Percentiles rank a stretch among this genome's conserved stretches.
phyloP scores from a whole-genome alignment of 225 moss, liverwort and hornwort species.

The Rhytidiadelphus loreus region DNA sequence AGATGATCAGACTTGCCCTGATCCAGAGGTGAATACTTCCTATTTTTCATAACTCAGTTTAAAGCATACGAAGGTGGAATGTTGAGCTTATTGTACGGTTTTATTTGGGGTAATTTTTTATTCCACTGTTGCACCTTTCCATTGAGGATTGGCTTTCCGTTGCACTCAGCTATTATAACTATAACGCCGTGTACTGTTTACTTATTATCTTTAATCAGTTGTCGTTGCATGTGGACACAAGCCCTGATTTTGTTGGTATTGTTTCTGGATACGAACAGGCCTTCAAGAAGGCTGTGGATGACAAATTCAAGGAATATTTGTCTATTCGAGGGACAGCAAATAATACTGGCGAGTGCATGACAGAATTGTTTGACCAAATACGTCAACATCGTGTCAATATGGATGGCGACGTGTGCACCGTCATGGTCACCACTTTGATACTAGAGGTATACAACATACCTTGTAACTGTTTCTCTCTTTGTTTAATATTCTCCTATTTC shows the following conservation, averaged over 20 bases:
- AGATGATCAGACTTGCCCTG: constrained; percentile 78
- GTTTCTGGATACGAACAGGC: constrained; percentile 22
- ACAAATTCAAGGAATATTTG: constrained; percentile 79
- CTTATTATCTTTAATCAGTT: background rate
- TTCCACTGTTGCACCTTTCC: background rate
- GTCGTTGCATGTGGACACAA: background rate
- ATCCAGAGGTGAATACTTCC: constrained; percentile 54
- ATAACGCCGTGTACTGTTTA: background rate
- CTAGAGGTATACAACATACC: constrained; percentile 40
- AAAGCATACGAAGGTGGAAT: background rate
- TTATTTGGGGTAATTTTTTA: background rate
- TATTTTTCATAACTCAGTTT: background rate
- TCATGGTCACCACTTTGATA: constrained; percentile 89
- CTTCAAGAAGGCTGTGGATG: constrained; percentile 71
- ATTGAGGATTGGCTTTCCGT: background rate
- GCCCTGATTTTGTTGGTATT: background rate
- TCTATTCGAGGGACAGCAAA: constrained; percentile 59
- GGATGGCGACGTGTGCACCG: constrained; percentile 91
- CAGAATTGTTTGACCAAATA: constrained; percentile 83
- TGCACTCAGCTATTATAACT: background rate
- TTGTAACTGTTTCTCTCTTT: background rate
- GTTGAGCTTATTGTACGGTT: background rate
- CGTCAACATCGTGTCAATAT: constrained; percentile 78
- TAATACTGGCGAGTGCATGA: constrained; percentile 86
- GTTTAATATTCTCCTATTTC: background rate